Evolutionary conservation across 495 filamentous ascomycete species (phyloP), one percentile per base, ranked within the genome.

Genomic region (Penicillium manginii): DNA sequence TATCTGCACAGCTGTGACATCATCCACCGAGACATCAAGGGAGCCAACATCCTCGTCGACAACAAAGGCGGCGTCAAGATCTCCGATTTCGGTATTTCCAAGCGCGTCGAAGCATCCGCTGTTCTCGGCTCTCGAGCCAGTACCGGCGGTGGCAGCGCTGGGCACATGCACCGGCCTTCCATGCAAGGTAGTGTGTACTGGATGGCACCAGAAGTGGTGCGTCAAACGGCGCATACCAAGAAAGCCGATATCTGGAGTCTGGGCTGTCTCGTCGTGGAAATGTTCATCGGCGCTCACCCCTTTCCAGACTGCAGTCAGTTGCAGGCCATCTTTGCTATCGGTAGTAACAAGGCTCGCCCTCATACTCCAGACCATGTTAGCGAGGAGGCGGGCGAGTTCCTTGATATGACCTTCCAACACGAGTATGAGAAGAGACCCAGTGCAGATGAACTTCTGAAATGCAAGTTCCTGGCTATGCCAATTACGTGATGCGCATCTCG

Each of bases 181-280:
- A 80, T 99, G 12, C 94, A 99, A 66, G 94, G 94, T 29, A 96
- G 91, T 54, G 94, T 99, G 46, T 99, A 97, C 75, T 99, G 94
- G 94, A 99, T 99, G 94, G 94, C 94, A 2, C 94, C 94, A 26
- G 94, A 99, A 74, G 94, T 99, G 31, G 96, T 99, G 52, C 92
- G 92, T 59, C 94, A 98, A 74, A 97, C 93, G 1, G 91, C 91
- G 0, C 97, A 99, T 71, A 98, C 94, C 0, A 92, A 93, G 70
- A 99, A 99, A 76, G 94, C 96, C n/a, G 94, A 99, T 71, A 98
- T 99, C 68, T 99, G 94, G 94, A 96, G 91, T 54, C 81, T 99
- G 33, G 94, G 94, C 21, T 99, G 94, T 73, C 78, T 99, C 18
- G 89, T 99, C 46, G 94, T 99, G 26, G 94, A 99, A 75, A 99